Base-by-base conservation (phyloP, 768 basidiomycete species). In the Leccinum fibrillosum region DNA sequence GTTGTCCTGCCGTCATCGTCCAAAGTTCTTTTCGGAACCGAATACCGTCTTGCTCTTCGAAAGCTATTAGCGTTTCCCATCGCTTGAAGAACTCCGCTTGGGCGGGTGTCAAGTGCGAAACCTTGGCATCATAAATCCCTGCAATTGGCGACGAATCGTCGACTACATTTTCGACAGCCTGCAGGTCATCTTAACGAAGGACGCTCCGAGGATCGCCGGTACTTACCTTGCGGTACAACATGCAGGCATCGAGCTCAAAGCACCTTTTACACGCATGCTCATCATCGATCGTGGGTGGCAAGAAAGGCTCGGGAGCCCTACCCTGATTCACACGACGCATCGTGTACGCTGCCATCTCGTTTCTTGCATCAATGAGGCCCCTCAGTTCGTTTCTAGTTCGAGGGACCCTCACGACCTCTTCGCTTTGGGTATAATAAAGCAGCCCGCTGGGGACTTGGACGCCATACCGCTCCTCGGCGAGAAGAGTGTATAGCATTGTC, bases 401-500 rank as follows among this genome's bases (percentile, higher is more conserved):
- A 19, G 91, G 88, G 1, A 99, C 94, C 10, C 86, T 80, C 9
- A 94, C 84, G 45, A 97, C 86, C 59, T 93, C 87, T 59, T 94
- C 91, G 63, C 83, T 87, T 71, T 97, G 94, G 1, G 95, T 95
- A 70, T 99, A 99, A 68, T 92, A 98, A 32, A 99, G 79, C 48
- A 99, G 76, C 13, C 97, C 97, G 7, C 87, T 84, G 1, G 85
- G 81, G 9, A 97, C 85, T 21, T 88, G 82, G 5, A 83, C 81
- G 5, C 86, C 92, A 66, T 98, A 98, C n/a, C 96, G 83, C 69
- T 98, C 95, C 39, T 85, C 83, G 64, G 94, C 85, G 1, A 99
- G 80, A 5, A 98, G 77, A 1, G 94, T 96, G 71, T 99, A 99
- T 4, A 99, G 76, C 88, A 98, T 94, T 1, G 97, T 99, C 73